Evolutionary conservation across 2,329 filamentous ascomycete genomes (phyloP).

Genomic region (Fusarium veterinarium): DNA sequence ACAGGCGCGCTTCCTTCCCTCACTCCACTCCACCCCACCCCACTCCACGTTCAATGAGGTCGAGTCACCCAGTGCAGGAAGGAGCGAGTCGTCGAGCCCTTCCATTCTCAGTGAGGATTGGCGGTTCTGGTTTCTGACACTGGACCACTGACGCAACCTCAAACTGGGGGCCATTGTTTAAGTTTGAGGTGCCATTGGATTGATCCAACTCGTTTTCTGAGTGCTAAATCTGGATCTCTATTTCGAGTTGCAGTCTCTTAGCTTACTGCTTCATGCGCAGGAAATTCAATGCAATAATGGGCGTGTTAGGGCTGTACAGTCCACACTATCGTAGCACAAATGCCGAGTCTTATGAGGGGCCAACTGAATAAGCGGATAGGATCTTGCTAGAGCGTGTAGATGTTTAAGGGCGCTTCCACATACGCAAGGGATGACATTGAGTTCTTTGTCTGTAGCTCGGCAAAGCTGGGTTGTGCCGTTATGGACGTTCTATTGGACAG

Average conservation of each 20-base stretch:
- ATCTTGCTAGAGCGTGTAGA: slow-evolving; percentile 14
- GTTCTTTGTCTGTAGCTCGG: slow-evolving; percentile 21
- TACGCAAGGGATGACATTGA: slow-evolving; percentile 25
- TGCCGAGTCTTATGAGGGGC: slow-evolving; percentile 14
- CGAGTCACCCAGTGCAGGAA: slow-evolving; percentile 30
- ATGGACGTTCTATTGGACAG: slow-evolving; percentile 22
- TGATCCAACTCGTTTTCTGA: background rate
- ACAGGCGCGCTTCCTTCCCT: slow-evolving; percentile 8
- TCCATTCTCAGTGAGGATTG: slow-evolving; percentile 27
- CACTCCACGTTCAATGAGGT: background rate
- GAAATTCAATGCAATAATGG: slow-evolving; percentile 25
- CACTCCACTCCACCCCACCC: background rate
- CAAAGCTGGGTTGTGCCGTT: slow-evolving; percentile 8
- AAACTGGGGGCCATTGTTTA: slow-evolving; percentile 9
- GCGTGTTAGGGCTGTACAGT: slow-evolving; percentile 6
- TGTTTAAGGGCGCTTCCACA: slow-evolving; percentile 20
- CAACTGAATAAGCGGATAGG: background rate
- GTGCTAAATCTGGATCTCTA: slow-evolving; percentile 20
- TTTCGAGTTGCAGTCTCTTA: slow-evolving; percentile 9
- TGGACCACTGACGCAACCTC: slow-evolving; percentile 35
- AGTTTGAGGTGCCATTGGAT: slow-evolving; percentile 7
- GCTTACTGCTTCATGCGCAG: slow-evolving; percentile 10
- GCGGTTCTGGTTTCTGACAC: slow-evolving; percentile 15
- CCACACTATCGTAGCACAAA: slow-evolving; percentile 20
- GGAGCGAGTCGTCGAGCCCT: slow-evolving; percentile 23